A percentile compares a stretch with the other conserved stretches of the same genome.
Evolutionary conservation across 2,329 filamentous ascomycete genomes (phyloP).

Genomic region (Penicillium sp.): DNA sequence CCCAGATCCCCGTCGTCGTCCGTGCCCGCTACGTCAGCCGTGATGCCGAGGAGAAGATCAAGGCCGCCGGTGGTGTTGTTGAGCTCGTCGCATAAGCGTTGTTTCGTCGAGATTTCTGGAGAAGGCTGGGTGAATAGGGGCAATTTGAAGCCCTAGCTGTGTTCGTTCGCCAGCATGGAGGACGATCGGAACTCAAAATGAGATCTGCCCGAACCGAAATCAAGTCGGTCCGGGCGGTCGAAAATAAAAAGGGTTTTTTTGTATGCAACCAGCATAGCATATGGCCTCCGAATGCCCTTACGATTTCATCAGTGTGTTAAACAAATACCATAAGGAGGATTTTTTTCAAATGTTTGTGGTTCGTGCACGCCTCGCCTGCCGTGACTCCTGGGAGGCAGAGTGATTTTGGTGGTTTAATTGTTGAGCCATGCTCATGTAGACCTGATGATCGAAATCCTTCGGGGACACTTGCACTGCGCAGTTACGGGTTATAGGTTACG

Average conservation of each 20-base stretch:
- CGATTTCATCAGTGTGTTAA: conserved; percentile 37
- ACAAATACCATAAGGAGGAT: conserved; percentile 39
- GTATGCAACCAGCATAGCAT: conserved; percentile 38
- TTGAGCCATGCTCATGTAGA: conserved; percentile 1
- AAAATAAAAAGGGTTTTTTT: conserved; percentile 37
- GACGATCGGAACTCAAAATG: conserved; percentile 32
- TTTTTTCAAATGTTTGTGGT: conserved; percentile 18
- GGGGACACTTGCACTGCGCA: background rate
- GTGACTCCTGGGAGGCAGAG: background rate
- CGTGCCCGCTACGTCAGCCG: conserved; percentile 93
- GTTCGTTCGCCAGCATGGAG: conserved; percentile 28
- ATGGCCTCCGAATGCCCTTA: conserved; percentile 39
- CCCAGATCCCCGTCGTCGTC: conserved; percentile 89
- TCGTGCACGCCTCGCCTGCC: background rate
- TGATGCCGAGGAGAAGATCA: conserved; percentile 98
- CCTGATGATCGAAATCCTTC: background rate
- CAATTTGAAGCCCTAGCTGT: conserved; percentile 30
- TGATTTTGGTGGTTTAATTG: background rate
- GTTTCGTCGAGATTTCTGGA: conserved; percentile 27
- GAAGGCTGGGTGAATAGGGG: conserved; percentile 30
- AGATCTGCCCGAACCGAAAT: conserved; percentile 31
- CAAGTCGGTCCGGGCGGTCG: conserved; percentile 31
- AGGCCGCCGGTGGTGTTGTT: conserved; percentile 91
- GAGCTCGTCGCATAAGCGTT: conserved; percentile 83
- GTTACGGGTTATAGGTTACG: background rate